Conservation (phyloP, 2,329 filamentous ascomycete species). For the Alternaria sp. region DNA sequence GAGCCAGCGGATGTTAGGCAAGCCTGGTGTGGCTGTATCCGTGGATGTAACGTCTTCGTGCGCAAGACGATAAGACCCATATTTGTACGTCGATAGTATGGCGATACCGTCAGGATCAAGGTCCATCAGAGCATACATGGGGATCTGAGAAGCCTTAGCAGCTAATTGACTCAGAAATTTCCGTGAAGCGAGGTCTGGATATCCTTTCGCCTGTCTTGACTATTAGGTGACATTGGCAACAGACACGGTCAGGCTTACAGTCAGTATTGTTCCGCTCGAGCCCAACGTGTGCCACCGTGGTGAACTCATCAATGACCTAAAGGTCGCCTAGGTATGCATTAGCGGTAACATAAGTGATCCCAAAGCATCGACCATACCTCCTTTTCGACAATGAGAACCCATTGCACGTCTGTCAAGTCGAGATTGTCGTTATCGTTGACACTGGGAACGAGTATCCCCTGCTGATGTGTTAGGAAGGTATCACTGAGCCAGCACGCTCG, state of each 20-base stretch:
- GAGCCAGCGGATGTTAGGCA: conserved; percentile 67
- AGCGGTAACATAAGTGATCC: conserved; percentile 8
- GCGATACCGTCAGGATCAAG: conserved; percentile 78
- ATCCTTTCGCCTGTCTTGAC: conserved; percentile 74
- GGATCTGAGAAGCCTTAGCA: conserved; percentile 48
- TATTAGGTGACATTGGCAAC: conserved; percentile 9
- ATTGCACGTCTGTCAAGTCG: conserved; percentile 59
- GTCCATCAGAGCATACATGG: conserved; percentile 71
- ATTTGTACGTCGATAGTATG: conserved; percentile 76
- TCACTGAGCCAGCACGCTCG: not conserved
- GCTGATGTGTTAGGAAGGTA: not conserved
- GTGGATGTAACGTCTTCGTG: conserved; percentile 63
- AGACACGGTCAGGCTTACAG: conserved; percentile 54
- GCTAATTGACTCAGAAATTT: conserved; percentile 62
- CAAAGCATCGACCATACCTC: conserved; percentile 59
- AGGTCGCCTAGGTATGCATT: conserved; percentile 66
- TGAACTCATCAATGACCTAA: conserved; percentile 68
- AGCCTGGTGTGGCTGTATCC: conserved; percentile 31
- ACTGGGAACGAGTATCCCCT: conserved; percentile 69
- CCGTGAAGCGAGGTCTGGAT: conserved; percentile 75
- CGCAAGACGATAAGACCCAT: conserved; percentile 67
- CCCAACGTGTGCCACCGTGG: conserved; percentile 60
- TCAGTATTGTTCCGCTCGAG: conserved; percentile 70
- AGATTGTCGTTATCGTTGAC: conserved; percentile 58
- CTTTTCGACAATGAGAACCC: conserved; percentile 80